phyloP scores from a whole-genome alignment of 2,329 filamentous ascomycete genomes.

The Fusarium beomiforme region DNA sequence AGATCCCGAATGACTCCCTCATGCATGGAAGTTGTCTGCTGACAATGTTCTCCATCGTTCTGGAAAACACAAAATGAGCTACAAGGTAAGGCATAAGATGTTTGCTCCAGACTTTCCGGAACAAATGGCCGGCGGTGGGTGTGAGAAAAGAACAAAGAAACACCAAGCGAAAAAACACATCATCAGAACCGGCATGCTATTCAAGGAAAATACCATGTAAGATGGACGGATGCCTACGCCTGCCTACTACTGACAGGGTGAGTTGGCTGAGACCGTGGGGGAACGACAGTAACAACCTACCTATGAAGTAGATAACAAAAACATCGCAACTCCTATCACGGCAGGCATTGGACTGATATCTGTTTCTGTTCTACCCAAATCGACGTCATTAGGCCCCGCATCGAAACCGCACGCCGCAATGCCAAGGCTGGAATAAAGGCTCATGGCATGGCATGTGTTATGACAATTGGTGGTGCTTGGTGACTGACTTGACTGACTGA shows the following conservation, averaged over 20 bases:
- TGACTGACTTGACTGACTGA: not conserved
- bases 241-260: slow-evolving; percentile 10
- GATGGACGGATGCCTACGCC: not conserved
- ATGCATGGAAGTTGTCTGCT: slow-evolving; percentile 39
- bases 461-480: slow-evolving; percentile 29
- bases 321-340: slow-evolving; percentile 32
- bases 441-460: slow-evolving; percentile 36
- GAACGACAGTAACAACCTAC: slow-evolving; percentile 16
- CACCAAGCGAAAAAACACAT: slow-evolving; percentile 24
- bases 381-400: slow-evolving; percentile 38
- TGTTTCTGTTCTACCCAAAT: slow-evolving; percentile 30
- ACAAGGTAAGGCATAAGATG: slow-evolving; percentile 12
- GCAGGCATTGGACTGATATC: slow-evolving; percentile 32
- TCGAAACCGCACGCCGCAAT: slow-evolving; percentile 24
- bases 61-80: slow-evolving; percentile 18
- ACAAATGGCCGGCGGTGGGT: slow-evolving; percentile 6
- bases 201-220: slow-evolving; percentile 16
- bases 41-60: slow-evolving; percentile 35
- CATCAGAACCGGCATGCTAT: slow-evolving; percentile 15
- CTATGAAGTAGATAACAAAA: slow-evolving; percentile 22
- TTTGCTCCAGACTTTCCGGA: slow-evolving; percentile 10
- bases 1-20: slow-evolving; percentile 42
- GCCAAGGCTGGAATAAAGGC: slow-evolving; percentile 32
- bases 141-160: slow-evolving; percentile 11
- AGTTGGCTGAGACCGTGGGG: slow-evolving; percentile 23